Base-by-base conservation (phyloP, 1,284 basidiomycete genomes). In the Wolfiporia cocos region DNA sequence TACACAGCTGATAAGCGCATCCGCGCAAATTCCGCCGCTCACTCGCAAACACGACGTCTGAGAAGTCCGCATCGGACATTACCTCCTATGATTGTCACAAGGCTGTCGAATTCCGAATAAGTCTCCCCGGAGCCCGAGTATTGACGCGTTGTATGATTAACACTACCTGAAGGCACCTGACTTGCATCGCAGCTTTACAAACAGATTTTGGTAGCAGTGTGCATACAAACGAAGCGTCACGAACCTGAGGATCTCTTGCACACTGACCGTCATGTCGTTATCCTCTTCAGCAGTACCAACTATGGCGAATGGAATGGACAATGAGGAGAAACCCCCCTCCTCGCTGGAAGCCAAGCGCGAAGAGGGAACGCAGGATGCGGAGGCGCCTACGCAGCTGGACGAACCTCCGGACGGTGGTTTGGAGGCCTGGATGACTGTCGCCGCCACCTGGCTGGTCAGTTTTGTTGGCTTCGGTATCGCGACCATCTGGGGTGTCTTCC, bases 371-470 rank as follows among this genome's bases (percentile, higher is more conserved):
- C 17, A 22, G 10, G 34, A 20, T 5, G 11, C 15, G 5, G 17
- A 36, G 5, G 7, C 15, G 17, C 34, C 21, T 18, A 9, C 17
- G 17, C n/a, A n/a, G n/a, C 39, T 41, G 5, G 30, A 41, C 20
- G 21, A 34, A 15, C 41, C 41, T 3, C 41, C 41, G n/a, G 41
- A 43, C 22, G 35, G 41, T 29, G 41, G 41, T 17, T 29, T 43
- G 4, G 17, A 37, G n/a, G 41, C 41, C 4, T 43, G 41, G 41
- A 31, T 43, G 41, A 32, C 35, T 17, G 41, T 43, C 11, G 41
- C 28, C 7, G 34, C 23, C 4, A 30, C 34, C 6, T 43, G 41
- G 41, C 41, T 43, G 3, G 28, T 43, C 14, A 43, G 41, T 30
- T 37, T 37, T 23, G 20, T 37, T 14, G 33, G 34, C 14, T 43